Evolutionary conservation across 2,329 filamentous ascomycete genomes (phyloP).

Genomic region (Talaromyces albobiverticillius): DNA sequence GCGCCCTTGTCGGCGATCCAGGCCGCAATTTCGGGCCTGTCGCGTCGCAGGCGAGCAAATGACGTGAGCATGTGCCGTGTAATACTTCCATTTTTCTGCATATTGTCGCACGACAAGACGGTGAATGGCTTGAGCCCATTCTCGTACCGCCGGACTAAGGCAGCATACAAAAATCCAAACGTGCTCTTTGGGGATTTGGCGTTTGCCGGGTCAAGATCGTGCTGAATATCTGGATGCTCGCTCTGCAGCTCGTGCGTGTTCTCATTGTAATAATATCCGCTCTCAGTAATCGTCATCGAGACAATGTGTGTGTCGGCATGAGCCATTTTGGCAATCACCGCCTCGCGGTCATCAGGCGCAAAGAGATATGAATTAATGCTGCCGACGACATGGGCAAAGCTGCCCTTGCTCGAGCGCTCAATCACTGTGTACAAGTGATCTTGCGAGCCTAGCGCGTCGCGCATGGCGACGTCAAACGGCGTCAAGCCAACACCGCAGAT

Average conservation of each 20-base stretch:
- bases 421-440: constrained; percentile 55
- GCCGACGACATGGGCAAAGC: constrained; percentile 48
- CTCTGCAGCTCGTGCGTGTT: constrained; percentile 54
- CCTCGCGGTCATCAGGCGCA: constrained; percentile 51
- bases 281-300: constrained; percentile 56
- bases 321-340: constrained; percentile 55
- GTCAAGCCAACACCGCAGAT: constrained; percentile 54
- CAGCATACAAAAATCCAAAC: constrained; percentile 54
- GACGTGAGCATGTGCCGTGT: constrained; percentile 52
- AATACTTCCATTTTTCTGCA: constrained; percentile 57
- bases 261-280: constrained; percentile 58
- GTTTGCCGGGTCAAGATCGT: constrained; percentile 45
- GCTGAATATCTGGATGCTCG: constrained; percentile 50
- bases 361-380: constrained; percentile 55
- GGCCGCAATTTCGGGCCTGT: constrained; percentile 43
- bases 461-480: constrained; percentile 52
- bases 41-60: constrained; percentile 48
- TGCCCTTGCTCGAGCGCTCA: constrained; percentile 54
- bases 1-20: constrained; percentile 50
- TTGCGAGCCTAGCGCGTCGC: constrained; percentile 48
- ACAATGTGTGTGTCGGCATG: constrained; percentile 55
- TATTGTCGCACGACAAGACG: constrained; percentile 56
- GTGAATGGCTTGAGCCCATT: constrained; percentile 53
- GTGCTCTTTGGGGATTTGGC: constrained; percentile 46
- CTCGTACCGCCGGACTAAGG: constrained; percentile 45